Evolutionary conservation across 208 protist genomes (phyloP).

Genomic region (Phytomonas francai): DNA sequence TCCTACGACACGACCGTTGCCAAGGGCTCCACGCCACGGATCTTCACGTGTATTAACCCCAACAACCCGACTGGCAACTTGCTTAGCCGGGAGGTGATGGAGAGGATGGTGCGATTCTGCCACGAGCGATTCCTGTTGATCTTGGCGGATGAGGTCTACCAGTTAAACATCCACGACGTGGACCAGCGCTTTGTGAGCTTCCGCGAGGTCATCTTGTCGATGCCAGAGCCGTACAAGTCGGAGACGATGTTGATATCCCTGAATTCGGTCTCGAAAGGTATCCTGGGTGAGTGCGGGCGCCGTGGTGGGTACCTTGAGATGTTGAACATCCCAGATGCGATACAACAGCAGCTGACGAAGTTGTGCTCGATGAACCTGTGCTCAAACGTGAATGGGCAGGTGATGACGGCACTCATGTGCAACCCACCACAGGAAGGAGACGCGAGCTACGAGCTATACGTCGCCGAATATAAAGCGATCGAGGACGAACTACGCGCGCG

Average conservation of each 20-base stretch:
- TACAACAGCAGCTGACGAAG: constrained; percentile 93
- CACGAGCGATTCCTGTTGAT: constrained; percentile 81
- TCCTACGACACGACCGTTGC: constrained; percentile 55
- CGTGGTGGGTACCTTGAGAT: constrained; percentile 98
- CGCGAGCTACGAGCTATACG: constrained; percentile 84
- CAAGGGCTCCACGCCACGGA: constrained; percentile 72
- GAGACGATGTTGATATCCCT: constrained; percentile 83
- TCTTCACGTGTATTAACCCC: constrained; percentile 98
- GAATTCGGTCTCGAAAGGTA: constrained; percentile 98
- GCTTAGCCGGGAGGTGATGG: constrained; percentile 71
- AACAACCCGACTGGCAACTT: constrained; percentile 97
- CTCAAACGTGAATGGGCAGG: constrained; percentile 94
- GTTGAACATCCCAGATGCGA: constrained; percentile 48
- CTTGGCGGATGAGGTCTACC: constrained; percentile 99
- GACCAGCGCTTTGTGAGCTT: constrained; percentile 91
- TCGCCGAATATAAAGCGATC: constrained; percentile 77
- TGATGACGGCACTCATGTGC: constrained; percentile 94
- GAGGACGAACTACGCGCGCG: constrained; percentile 51
- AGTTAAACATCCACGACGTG: constrained; percentile 95
- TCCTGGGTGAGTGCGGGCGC: constrained; percentile 96
- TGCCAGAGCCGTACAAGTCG: constrained; percentile 58
- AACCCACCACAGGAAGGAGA: constrained; percentile 90
- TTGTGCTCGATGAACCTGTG: constrained; percentile 94
- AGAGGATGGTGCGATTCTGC: constrained; percentile 70
- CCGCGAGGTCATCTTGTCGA: constrained; percentile 52